These are phyloP conservation scores for Lichtheimia hyalospora DNA, from an alignment of 371 early-diverging fungal species.

Conservation along the genomic window DNA sequence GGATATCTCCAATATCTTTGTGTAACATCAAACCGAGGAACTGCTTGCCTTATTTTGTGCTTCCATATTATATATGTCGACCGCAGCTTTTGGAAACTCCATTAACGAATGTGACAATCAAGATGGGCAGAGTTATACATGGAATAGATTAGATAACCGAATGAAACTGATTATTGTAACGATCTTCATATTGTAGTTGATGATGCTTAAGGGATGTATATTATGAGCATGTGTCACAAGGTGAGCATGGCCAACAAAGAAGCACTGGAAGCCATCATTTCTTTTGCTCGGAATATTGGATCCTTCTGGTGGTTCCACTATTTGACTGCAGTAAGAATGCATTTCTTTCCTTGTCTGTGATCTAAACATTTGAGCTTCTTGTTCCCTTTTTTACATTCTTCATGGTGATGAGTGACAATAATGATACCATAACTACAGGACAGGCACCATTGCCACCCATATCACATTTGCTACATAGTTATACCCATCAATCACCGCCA, in stretches of 20 bases:
- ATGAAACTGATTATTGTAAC: neutral
- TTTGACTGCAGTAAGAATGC: conserved; percentile 6
- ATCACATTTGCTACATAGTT: conserved; percentile 22
- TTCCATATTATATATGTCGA: neutral
- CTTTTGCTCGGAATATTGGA: neutral
- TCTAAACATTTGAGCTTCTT: too few relatives aligned
- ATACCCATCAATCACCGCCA: conserved; percentile 11
- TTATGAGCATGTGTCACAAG: neutral
- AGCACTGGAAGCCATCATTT: conserved; percentile 2
- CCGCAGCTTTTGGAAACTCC: neutral
- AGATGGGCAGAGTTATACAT: neutral
- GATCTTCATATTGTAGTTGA: neutral
- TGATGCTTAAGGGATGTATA: neutral
- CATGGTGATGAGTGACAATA: neutral
- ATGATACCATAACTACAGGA: neutral
- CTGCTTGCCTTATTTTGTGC: neutral
- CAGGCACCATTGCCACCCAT: conserved; percentile 30
- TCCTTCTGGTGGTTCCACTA: conserved; percentile 9
- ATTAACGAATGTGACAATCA: neutral
- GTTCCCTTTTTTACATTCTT: neutral
- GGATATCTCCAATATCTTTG: too few relatives aligned
- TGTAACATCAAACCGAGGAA: neutral
- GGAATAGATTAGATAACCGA: neutral
- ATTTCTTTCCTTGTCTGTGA: conserved; percentile 2
- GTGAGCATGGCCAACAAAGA: neutral